Conservation (phyloP, 208 protist genomes). For the Angomonas ambiguus region DNA sequence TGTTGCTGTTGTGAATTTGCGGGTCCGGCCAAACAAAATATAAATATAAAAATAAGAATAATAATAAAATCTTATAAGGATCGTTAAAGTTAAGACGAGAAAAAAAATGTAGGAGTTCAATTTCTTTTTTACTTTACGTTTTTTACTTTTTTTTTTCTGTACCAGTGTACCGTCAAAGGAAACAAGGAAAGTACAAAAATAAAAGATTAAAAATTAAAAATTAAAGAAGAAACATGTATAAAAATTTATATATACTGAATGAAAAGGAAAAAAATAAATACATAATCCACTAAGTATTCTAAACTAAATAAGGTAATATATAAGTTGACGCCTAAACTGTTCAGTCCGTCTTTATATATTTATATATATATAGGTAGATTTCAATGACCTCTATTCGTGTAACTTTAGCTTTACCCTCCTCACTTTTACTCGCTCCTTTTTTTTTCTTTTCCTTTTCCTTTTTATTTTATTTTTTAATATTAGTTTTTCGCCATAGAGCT, state of each 20-base stretch:
- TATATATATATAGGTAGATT: too few species aligned
- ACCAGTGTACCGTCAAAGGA: too few species aligned
- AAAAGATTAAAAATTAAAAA: background rate
- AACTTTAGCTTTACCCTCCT: too few species aligned
- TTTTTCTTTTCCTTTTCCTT: background rate
- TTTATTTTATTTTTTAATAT: constrained; percentile 9
- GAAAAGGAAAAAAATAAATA: background rate
- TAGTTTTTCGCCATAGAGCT: background rate
- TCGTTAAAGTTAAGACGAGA: background rate
- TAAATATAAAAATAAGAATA: too few species aligned
- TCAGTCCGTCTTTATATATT: too few species aligned
- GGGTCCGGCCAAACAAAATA: too few species aligned
- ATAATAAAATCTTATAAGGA: constrained; percentile 5
- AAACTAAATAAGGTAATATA: background rate
- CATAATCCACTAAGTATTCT: background rate
- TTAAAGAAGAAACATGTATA: background rate
- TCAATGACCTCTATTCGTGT: too few species aligned
- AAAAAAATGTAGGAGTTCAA: background rate
- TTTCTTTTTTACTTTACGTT: constrained; percentile 10
- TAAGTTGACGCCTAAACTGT: background rate
- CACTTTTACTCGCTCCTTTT: too few species aligned
- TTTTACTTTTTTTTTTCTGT: constrained; percentile 1
- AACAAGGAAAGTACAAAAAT: background rate
- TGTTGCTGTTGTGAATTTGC: too few species aligned
- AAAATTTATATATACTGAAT: constrained; percentile 10